Conservation (phyloP, 2,329 filamentous ascomycete species). For the Escovopsis sp. region DNA sequence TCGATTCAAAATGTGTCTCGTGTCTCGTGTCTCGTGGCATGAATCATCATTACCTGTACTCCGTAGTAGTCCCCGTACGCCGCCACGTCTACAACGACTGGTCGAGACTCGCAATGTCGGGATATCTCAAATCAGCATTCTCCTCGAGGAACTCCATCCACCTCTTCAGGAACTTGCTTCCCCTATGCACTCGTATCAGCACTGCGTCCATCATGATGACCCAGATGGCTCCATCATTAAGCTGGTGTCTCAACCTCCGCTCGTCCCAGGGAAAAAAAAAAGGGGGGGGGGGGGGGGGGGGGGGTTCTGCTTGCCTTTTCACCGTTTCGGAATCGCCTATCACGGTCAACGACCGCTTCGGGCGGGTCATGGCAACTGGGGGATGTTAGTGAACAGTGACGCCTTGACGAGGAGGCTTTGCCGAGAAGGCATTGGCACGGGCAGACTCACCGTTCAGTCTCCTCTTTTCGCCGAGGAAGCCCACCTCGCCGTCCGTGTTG, state of each 20-base stretch:
- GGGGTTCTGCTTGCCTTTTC: conserved; percentile 46
- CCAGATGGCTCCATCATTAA: too few relatives aligned
- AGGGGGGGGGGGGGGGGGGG: too few relatives aligned
- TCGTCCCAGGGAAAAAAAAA: neutral
- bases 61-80: too few relatives aligned
- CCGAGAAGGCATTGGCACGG: conserved; percentile 1
- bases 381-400: neutral
- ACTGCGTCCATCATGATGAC: neutral
- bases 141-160: conserved; percentile 93
- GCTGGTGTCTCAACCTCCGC: too few relatives aligned
- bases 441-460: conserved; percentile 66
- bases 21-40: too few relatives aligned
- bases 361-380: conserved; percentile 97
- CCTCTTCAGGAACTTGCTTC: conserved; percentile 67
- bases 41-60: too few relatives aligned
- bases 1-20: too few relatives aligned
- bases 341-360: conserved; percentile 77
- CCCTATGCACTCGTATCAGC: conserved; percentile 33
- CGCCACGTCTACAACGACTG: conserved; percentile 2
- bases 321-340: conserved; percentile 93
- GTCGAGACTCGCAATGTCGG: conserved; percentile 40
- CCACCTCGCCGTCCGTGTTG: conserved; percentile 75
- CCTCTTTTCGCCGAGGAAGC: conserved; percentile 84
- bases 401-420: neutral
- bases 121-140: conserved; percentile 78